phyloP scores from a whole-genome alignment of 2,329 filamentous ascomycete species.

The Teratosphaeria zuluensis region DNA sequence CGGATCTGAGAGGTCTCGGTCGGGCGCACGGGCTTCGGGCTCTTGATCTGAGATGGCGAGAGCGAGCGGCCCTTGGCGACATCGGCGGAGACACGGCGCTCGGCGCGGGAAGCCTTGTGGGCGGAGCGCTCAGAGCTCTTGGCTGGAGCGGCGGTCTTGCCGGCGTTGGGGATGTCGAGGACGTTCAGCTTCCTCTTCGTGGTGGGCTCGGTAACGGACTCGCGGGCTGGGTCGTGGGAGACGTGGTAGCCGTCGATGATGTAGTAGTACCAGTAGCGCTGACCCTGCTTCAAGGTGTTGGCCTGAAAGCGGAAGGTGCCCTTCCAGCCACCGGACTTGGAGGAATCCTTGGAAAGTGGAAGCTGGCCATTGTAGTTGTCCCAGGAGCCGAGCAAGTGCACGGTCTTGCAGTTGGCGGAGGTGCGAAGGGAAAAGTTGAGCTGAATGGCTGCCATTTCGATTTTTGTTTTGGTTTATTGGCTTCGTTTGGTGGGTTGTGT shows the following conservation, averaged over 20 bases:
- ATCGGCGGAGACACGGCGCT: slow-evolving; percentile 48
- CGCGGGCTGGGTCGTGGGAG: slow-evolving; percentile 85
- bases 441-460: slow-evolving; percentile 74
- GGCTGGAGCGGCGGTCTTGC: slow-evolving; percentile 33
- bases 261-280: slow-evolving; percentile 99
- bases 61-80: slow-evolving; percentile 83
- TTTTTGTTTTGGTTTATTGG: slow-evolving; percentile 12
- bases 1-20: slow-evolving; percentile 82
- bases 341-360: slow-evolving; percentile 78
- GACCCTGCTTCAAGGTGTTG: slow-evolving; percentile 72
- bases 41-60: slow-evolving; percentile 79
- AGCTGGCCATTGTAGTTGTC: slow-evolving; percentile 94
- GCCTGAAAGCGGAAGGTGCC: slow-evolving; percentile 95
- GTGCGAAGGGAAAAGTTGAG: slow-evolving; percentile 94
- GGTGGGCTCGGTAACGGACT: slow-evolving; percentile 86
- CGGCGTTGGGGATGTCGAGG: slow-evolving; percentile 68
- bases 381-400: slow-evolving; percentile 96
- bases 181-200: slow-evolving; percentile 96
- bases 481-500: slow-evolving; percentile 13
- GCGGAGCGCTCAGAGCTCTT: slow-evolving; percentile 16
- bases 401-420: slow-evolving; percentile 91
- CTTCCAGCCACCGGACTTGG: slow-evolving; percentile 83
- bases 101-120: slow-evolving; percentile 30
- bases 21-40: slow-evolving; percentile 81
- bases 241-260: slow-evolving; percentile 99